These are phyloP conservation scores for Theileria equi DNA, from an alignment of 169 alveolate genomes.

Conservation along the genomic window DNA sequence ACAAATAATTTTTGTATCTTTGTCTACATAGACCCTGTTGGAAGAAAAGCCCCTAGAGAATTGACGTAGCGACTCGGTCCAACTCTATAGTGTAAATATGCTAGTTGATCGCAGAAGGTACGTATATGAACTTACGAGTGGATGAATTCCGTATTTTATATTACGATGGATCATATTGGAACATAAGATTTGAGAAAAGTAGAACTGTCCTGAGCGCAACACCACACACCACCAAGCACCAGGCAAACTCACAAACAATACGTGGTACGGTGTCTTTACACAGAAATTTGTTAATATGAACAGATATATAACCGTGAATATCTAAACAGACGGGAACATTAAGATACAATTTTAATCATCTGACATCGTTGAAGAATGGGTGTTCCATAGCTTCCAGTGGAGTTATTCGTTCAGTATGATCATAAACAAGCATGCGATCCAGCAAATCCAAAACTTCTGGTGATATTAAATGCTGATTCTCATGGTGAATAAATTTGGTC, in stretches of 20 bases:
- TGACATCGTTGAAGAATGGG: conserved; percentile 89
- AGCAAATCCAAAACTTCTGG: conserved; percentile 92
- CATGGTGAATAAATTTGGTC: conserved; percentile 88
- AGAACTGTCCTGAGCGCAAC: too few species aligned
- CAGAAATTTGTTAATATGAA: too few species aligned
- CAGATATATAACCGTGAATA: too few species aligned
- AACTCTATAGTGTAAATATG: neutral
- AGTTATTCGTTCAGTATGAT: conserved; percentile 93
- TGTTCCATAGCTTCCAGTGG: conserved; percentile 98
- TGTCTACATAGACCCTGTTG: conserved; percentile 81
- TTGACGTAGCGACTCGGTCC: neutral
- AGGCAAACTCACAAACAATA: too few species aligned
- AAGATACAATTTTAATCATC: conserved; percentile 27
- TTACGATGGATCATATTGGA: too few species aligned
- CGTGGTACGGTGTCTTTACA: too few species aligned
- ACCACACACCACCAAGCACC: too few species aligned
- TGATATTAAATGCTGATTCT: conserved; percentile 85
- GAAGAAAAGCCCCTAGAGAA: conserved; percentile 6
- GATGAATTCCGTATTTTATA: too few species aligned
- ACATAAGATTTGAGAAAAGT: too few species aligned
- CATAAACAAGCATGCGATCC: conserved; percentile 94
- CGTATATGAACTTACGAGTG: too few species aligned
- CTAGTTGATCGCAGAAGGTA: too few species aligned
- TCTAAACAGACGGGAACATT: too few species aligned
- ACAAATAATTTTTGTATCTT: conserved; percentile 86